Evolutionary conservation across 1,284 basidiomycete species (phyloP).

Genomic region (Thelephora terrestris): DNA sequence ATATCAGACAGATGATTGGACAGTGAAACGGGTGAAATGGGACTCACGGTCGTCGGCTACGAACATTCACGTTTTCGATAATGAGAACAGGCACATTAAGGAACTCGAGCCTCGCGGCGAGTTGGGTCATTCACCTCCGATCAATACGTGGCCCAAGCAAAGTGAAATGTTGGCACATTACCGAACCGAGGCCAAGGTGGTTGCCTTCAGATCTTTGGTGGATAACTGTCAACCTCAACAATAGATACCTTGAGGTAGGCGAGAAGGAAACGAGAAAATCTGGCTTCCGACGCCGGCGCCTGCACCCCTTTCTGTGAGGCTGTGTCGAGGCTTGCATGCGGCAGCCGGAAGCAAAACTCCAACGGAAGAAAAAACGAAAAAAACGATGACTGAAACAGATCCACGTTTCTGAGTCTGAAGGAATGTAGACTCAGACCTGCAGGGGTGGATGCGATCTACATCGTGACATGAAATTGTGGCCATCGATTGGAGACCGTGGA

Average conservation of each 20-base stretch:
- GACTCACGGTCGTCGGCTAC: too few relatives aligned
- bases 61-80: conserved; percentile 31
- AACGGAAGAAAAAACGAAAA: conserved; percentile 45
- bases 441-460: conserved; percentile 30
- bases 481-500: too few relatives aligned
- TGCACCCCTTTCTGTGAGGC: conserved; percentile 38
- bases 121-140: conserved; percentile 52
- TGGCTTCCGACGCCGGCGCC: conserved; percentile 30
- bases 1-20: too few relatives aligned
- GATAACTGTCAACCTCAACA: too few relatives aligned
- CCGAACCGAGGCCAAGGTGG: too few relatives aligned
- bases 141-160: too few relatives aligned
- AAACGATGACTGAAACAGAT: conserved; percentile 33
- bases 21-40: too few relatives aligned
- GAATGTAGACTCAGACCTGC: conserved; percentile 26
- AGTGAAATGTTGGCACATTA: too few relatives aligned
- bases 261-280: conserved; percentile 26
- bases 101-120: conserved; percentile 43
- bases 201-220: too few relatives aligned
- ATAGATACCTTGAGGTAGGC: conserved; percentile 54
- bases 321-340: conserved; percentile 49
- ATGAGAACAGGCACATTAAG: conserved; percentile 38
- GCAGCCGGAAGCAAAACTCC: conserved; percentile 32
- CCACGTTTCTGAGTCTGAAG: conserved; percentile 20
- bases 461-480: too few relatives aligned